Percentiles rank a stretch among this genome's conserved stretches.
Evolutionary conservation across 2,329 filamentous ascomycete genomes (phyloP).

Genomic region (Diaporthe longicolla): DNA sequence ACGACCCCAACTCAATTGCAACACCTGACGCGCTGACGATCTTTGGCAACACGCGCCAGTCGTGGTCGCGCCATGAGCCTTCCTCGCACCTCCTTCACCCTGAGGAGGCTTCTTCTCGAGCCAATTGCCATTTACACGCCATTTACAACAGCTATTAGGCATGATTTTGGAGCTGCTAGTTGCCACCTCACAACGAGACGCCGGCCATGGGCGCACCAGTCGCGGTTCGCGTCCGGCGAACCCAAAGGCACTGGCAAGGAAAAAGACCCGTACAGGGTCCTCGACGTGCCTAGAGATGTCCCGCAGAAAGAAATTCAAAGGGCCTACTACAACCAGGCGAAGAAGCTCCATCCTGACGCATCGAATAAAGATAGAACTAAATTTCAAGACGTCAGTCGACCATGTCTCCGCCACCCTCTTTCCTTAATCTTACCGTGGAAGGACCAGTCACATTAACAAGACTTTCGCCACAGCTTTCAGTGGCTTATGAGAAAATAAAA

Average conservation of each 20-base stretch:
- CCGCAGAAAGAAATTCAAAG: not conserved
- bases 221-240: not conserved
- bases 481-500: no score
- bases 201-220: constrained; percentile 12
- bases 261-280: constrained; percentile 1
- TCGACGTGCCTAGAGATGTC: not conserved
- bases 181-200: not conserved
- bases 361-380: not conserved
- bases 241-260: not conserved
- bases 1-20: constrained; percentile 5
- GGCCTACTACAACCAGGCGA: not conserved
- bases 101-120: not conserved
- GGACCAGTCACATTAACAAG: no score
- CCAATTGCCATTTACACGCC: not conserved
- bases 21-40: not conserved
- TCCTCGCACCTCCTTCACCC: constrained; percentile 2
- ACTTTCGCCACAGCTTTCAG: no score
- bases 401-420: not conserved
- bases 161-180: not conserved
- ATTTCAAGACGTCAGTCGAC: not conserved
- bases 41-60: not conserved
- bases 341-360: not conserved
- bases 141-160: not conserved
- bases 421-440: no score
- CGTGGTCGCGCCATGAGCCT: constrained; percentile 3